Base-by-base conservation (phyloP, 495 filamentous ascomycete species). In the Lophiotrema nucula region DNA sequence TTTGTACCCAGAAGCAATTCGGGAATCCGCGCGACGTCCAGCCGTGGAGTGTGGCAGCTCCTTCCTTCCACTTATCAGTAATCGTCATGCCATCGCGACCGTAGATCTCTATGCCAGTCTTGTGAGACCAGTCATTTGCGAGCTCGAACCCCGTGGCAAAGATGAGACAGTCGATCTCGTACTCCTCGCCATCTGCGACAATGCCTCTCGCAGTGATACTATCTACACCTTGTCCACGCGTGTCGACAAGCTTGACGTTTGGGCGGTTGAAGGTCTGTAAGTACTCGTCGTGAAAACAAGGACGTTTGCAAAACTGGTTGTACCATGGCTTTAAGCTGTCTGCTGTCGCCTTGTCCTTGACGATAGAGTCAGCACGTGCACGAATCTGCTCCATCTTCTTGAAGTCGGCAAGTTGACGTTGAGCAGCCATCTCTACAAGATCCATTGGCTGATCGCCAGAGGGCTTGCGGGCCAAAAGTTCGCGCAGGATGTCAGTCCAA, bases 201-300 rank as follows among this genome's bases (percentile, higher is more conserved):
- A 65, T 47, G 6, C 62, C 57, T 11, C 56, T 60, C 15, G 52
- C 35, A 13, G 62, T 60, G 31, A 65, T 37, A n/a, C 39, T 25
- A 15, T 55, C 46, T 1, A 65, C 48, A 28, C 62, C 62, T 15
- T 45, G 27, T 1, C 56, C 62, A n/a, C 53, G 18, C 1, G 62
- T 65, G 33, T 65, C 56, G 35, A 60, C 45, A n/a, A 65, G 62
- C 4, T 37, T 43, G 13, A 65, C 62, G 23, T 50, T 65, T 4
- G 31, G 33, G 1, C 50, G 43, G 51, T 65, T 65, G 43, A 65
- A 65, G 13, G 56, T 38, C 4, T 50, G 25, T 1, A 65, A 51
- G 39, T 60, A 65, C 21, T 55, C 62, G 31, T 65, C 57, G 55
- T 59, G 58, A 45, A 65, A 65, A 23, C 56, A 60, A 5, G 62